Base-by-base conservation (phyloP, 2,329 filamentous ascomycete species). In the Talaromyces verruculosus region DNA sequence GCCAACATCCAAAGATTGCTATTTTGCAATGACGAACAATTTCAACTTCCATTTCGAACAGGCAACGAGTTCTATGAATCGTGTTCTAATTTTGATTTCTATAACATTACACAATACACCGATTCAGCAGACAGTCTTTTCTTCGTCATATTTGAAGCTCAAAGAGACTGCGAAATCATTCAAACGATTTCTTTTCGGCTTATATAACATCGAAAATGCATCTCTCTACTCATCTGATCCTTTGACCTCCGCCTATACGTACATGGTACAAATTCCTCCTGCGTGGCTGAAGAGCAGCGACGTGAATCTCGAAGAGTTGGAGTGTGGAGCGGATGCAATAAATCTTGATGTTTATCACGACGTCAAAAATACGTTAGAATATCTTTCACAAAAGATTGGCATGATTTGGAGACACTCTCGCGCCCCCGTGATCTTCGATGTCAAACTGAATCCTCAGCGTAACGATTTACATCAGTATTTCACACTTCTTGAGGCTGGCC, bases 61-160 rank as follows among this genome's bases (percentile, higher is more conserved):
- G 68, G 71, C 15, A 71, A 72, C 55, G 39, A 55, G 0, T 83
- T 88, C 15, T 72, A 70, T 47, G 68, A 69, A 43, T 67, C 67
- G 1, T 72, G 70, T 51, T 71, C 72, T 17, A 73, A 71, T 41
- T 70, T 72, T 65, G 68, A 72, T 61, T 72, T 70, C 33, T 64
- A 62, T 67, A 65, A 65, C 25, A 15, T 61, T n/a, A 65, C 55
- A 13, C 63, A 65, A 41, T 1, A 49, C 33, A 35, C 30, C 5
- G 19, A 30, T 8, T 28, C 25, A 4, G 8, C 6, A 37, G 28
- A 45, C 19, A 22, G 28, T 35, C 30, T 55, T 37, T 25, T 45
- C 58, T 47, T 5, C 58, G 10, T 35, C 59, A 13, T 47, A 61
- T 49, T 19, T 49, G 43, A 61, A 35, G 41, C 25, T 61, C 6